phyloP scores from a whole-genome alignment of 2,329 filamentous ascomycete species.

The Dactylonectria macrodidyma region DNA sequence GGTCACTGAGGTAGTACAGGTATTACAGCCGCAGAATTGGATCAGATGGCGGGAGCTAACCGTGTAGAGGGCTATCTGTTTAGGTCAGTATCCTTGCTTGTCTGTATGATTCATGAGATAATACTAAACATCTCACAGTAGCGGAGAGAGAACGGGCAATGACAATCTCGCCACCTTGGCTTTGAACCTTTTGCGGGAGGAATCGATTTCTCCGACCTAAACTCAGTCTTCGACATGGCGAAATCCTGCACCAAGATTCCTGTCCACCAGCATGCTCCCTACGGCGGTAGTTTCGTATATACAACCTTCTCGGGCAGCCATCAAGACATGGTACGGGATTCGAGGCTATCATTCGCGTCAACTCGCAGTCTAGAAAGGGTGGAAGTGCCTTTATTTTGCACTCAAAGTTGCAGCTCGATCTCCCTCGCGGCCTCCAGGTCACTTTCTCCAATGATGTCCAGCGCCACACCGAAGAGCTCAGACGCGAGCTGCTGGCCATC shows the following conservation, averaged over 20 bases:
- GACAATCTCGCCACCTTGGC: slow-evolving; percentile 94
- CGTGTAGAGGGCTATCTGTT: slow-evolving; percentile 93
- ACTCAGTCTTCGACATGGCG: slow-evolving; percentile 87
- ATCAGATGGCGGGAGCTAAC: slow-evolving; percentile 96
- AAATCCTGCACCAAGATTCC: slow-evolving; percentile 97
- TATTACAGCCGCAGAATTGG: slow-evolving; percentile 92
- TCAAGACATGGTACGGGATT: slow-evolving; percentile 87
- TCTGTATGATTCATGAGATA: too few species aligned
- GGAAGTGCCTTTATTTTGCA: slow-evolving; percentile 96
- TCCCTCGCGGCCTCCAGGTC: slow-evolving; percentile 94
- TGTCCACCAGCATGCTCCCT: slow-evolving; percentile 89
- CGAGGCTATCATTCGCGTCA: slow-evolving; percentile 97
- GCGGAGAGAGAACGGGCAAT: slow-evolving; percentile 95
- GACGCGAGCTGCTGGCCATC: slow-evolving; percentile 84
- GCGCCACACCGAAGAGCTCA: slow-evolving; percentile 81
- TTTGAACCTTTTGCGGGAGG: slow-evolving; percentile 89
- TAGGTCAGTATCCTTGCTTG: slow-evolving; percentile 58
- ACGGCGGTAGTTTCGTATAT: slow-evolving; percentile 92
- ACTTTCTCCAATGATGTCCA: slow-evolving; percentile 93
- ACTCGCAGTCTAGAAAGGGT: slow-evolving; percentile 97
- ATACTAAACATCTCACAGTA: slow-evolving; percentile 53
- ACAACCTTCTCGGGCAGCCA: slow-evolving; percentile 91
- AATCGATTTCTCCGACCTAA: slow-evolving; percentile 93
- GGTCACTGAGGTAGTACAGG: slow-evolving; percentile 56
- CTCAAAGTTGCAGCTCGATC: slow-evolving; percentile 88